Base-by-base conservation (phyloP, 2,329 filamentous ascomycete genomes). In the Alternaria gaisen region DNA sequence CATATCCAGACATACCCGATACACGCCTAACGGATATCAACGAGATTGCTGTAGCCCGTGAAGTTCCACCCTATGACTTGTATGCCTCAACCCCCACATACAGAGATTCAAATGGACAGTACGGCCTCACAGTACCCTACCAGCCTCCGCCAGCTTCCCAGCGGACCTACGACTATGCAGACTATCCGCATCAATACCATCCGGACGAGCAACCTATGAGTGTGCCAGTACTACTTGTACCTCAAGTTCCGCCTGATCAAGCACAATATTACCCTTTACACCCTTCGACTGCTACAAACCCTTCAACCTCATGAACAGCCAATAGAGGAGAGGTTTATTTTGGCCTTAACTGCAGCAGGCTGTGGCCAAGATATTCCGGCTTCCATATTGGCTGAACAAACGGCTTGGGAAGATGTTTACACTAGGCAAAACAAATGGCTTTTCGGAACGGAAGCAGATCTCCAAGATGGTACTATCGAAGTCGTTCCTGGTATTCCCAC, bases 51-150 rank as follows among this genome's bases (percentile, higher is more conserved):
- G 1, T 14, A 20, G 20, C 1, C 11, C 24, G 36, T 18, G 1
- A 20, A 20, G 14, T 9, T 50, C 12, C 20, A 3, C 14, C 11
- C 1, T 1, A 2, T 11, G 14, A 20, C 3, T 3, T 18, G 12
- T 36, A 34, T 48, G 28, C 20, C 5, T 1, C 30, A 48, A 14
- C 2, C 3, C 20, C 5, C 8, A 8, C 9, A 10, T 34, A 48
- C 14, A 1, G 9, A 8, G 14, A 36, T 24, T 12, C 0, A 3
- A 12, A 36, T 34, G 14, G 0, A 8, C 46, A 36, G 1, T 26
- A 12, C 24, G 2, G 20, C n/a, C 2, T 1, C 11, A 2, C 14
- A 11, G 3, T 24, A 1, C 7, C 14, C 2, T 26, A 1, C 10
- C 46, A 3, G 12, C 46, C 46, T n/a, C 46, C 1, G 10, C 20